Base-by-base conservation (phyloP, 176 grass and related monocot genomes). In the Rhynchospora breviuscula region DNA sequence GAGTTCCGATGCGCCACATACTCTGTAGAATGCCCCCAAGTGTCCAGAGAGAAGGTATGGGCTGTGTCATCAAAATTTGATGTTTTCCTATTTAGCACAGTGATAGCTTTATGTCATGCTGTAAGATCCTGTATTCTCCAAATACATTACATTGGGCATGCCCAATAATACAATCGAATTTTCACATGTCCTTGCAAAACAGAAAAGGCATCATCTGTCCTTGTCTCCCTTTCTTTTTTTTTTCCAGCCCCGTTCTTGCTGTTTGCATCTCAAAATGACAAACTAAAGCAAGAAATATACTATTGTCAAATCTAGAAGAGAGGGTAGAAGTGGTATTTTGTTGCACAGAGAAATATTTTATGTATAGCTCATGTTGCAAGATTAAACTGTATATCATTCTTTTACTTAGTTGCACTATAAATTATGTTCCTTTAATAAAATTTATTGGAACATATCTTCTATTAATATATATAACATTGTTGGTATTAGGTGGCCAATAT, bases 1-100 rank as follows among this genome's bases (percentile, higher is more conserved):
- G 97, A 99, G 83, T 99, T 99, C 79, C 93, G 88, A 82, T 91
- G 93, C 67, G 93, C 90, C 35, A 92, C 97, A 69, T 99, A 94
- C 79, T 99, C 97, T 47, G 91, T 99, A 66, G 93, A 96, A 59
- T 99, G 88, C 73, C 97, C 97, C 47, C 93, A 90, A 84, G 88
- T 99, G 15, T 99, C 97, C 70, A 93, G 93, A 77, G 93, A 99
- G 78, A 99, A 96, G 91, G 97, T 99, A 57, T 31, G 22, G 54
- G 14, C 21, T 54, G 2, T 78, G 9, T 33, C 25, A 57, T 78
- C 5, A 78, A 57, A 17, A 31, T 47, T 35, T 78, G 13, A 56
- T 53, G 19, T 7, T 78, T 78, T 53, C 51, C n/a, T 57, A 33
- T 78, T 57, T 78, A 54, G 51, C 51, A 57, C 49, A 10, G 7